Conservation (phyloP, 139 green algal species). For the Trebouxia sp. region DNA sequence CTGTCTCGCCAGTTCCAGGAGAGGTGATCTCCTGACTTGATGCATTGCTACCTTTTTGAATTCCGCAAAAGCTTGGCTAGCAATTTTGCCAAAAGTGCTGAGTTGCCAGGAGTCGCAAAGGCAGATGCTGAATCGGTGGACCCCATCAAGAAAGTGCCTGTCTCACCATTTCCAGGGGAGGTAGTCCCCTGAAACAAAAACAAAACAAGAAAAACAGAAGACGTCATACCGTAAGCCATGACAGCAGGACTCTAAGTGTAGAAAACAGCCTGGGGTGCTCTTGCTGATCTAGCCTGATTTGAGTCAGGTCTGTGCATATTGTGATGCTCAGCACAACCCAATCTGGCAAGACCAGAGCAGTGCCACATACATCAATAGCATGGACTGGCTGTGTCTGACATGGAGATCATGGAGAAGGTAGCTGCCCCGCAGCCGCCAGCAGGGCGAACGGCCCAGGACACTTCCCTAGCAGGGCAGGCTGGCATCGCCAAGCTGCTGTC, state of each 20-base stretch:
- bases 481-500: slow-evolving; percentile 49
- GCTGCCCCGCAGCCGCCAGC: background rate
- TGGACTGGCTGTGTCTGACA: no score
- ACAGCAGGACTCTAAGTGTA: no score
- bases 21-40: background rate
- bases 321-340: no score
- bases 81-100: slow-evolving; percentile 51
- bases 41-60: no score
- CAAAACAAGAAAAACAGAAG: no score
- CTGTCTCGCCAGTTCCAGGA: background rate
- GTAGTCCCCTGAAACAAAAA: background rate
- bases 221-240: no score
- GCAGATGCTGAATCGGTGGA: background rate
- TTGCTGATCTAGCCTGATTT: no score
- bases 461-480: background rate
- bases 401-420: no score
- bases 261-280: no score
- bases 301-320: no score
- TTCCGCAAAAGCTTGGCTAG: slow-evolving; percentile 77
- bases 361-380: no score
- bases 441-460: background rate
- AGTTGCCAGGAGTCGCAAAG: background rate
- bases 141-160: background rate
- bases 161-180: background rate
- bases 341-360: no score